Conservation (phyloP, 345 rosid genomes). For the Fremontodendron californicum region DNA sequence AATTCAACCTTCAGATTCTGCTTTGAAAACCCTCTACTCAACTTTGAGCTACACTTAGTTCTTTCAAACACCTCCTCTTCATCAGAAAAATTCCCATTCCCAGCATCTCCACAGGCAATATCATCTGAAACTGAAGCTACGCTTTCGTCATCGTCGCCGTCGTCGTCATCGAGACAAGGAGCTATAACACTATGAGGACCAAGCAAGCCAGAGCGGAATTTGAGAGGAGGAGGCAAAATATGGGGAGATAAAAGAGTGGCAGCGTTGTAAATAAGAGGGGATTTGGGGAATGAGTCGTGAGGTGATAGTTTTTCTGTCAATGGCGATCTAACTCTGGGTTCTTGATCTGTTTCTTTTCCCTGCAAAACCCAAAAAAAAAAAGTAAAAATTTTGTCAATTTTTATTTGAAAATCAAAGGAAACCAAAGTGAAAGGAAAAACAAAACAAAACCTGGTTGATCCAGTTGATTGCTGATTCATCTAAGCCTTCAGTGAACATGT, state of each 20-base stretch:
- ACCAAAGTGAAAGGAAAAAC: not conserved
- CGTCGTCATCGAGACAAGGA: slow-evolving; percentile 31
- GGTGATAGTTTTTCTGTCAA: slow-evolving; percentile 47
- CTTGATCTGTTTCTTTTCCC: slow-evolving; percentile 41
- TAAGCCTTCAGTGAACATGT: slow-evolving; percentile 64
- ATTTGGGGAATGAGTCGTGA: slow-evolving; percentile 35
- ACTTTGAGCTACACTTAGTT: slow-evolving; percentile 26
- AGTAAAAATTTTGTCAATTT: not conserved
- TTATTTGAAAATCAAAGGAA: not conserved
- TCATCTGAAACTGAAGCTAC: slow-evolving; percentile 54
- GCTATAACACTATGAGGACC: slow-evolving; percentile 41
- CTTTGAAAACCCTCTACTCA: slow-evolving; percentile 56
- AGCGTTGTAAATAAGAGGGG: slow-evolving; percentile 39
- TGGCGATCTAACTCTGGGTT: slow-evolving; percentile 59
- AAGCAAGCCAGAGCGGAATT: slow-evolving; percentile 46
- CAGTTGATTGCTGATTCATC: slow-evolving; percentile 70
- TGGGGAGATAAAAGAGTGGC: slow-evolving; percentile 36
- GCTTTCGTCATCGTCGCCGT: slow-evolving; percentile 45
- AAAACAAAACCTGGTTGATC: slow-evolving; percentile 55
- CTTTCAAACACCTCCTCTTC: slow-evolving; percentile 33
- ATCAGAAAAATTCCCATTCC: slow-evolving; percentile 34
- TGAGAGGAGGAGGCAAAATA: slow-evolving; percentile 60
- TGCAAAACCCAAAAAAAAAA: slow-evolving; percentile 5
- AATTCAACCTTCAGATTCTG: slow-evolving; percentile 70
- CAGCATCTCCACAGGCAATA: slow-evolving; percentile 16